These are phyloP conservation scores for Wickerhamomyces sydowiorum DNA, from an alignment of 805 yeast genomes.

Conservation along the genomic window DNA sequence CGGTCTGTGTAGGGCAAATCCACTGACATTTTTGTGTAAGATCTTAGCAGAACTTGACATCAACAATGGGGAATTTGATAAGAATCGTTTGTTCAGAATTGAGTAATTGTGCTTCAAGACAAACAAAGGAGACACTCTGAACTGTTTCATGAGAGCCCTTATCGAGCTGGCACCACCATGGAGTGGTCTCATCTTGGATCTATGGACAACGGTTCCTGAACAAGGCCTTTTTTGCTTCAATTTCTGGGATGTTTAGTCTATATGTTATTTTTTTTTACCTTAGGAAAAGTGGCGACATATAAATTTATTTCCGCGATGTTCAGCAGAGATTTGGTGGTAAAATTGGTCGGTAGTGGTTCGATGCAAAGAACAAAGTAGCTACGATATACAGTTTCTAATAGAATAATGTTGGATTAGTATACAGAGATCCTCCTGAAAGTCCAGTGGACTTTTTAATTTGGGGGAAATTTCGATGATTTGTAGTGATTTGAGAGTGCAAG, in stretches of 20 bases:
- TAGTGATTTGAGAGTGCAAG: no score
- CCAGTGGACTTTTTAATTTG: no score
- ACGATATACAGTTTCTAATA: no score
- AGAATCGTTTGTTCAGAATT: constrained; percentile 2
- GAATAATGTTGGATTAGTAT: no score
- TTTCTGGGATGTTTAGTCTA: not conserved
- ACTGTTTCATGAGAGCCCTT: not conserved
- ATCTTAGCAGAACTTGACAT: constrained; percentile 1
- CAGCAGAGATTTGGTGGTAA: no score
- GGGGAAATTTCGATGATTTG: no score
- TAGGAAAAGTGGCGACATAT: not conserved
- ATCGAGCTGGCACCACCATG: not conserved
- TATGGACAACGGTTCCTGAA: no score
- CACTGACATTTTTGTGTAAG: not conserved
- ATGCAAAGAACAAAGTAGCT: no score
- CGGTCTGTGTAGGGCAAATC: constrained; percentile 2
- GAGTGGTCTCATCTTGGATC: not conserved
- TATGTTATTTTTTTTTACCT: no score
- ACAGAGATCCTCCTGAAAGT: no score
- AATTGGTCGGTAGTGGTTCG: no score
- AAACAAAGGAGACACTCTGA: not conserved
- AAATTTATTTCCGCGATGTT: not conserved
- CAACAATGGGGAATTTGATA: constrained; percentile 7
- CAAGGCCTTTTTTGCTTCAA: no score
- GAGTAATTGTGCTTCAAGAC: constrained; percentile 2